Percentiles rank a stretch among this genome's conserved stretches.
Conservation (phyloP, 2,329 filamentous ascomycete species). For the Talaromyces atroroseus region DNA sequence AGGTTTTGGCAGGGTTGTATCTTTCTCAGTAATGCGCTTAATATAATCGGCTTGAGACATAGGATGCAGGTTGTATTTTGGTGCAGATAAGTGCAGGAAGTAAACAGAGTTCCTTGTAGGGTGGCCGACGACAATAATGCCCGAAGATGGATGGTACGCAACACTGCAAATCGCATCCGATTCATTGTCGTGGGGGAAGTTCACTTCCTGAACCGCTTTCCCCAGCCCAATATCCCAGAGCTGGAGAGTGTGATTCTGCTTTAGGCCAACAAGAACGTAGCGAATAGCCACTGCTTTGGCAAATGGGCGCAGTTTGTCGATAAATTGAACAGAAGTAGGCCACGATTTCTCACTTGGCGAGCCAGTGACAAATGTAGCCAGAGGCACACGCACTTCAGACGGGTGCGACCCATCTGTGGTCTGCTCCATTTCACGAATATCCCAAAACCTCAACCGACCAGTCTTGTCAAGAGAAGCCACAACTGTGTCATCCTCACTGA, state of each 20-base stretch:
- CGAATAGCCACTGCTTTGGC: conserved; percentile 82
- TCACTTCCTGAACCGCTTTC: conserved; percentile 95
- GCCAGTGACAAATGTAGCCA: conserved; percentile 81
- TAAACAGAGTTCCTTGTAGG: conserved; percentile 97
- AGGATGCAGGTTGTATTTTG: conserved; percentile 75
- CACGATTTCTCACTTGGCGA: conserved; percentile 88
- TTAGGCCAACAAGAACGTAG: conserved; percentile 96
- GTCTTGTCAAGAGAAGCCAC: conserved; percentile 96
- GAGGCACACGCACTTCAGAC: conserved; percentile 75
- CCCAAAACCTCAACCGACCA: conserved; percentile 96
- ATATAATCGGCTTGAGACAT: conserved; percentile 88
- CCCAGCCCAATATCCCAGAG: conserved; percentile 94
- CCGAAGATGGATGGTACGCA: conserved; percentile 84
- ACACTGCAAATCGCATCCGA: conserved; percentile 98
- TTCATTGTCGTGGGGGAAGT: conserved; percentile 91
- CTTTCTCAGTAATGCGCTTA: conserved; percentile 66
- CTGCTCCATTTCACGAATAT: conserved; percentile 71
- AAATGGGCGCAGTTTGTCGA: conserved; percentile 94
- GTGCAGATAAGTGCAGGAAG: conserved; percentile 90
- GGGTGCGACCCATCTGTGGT: conserved; percentile 44
- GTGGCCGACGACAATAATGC: conserved; percentile 91
- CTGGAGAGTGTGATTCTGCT: conserved; percentile 97
- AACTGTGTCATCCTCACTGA: conserved; percentile 91
- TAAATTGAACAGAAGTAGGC: conserved; percentile 90
- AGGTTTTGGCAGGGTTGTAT: conserved; percentile 69